Base-by-base conservation (phyloP, 441 rosid genomes). In the Erodium moschatum region DNA sequence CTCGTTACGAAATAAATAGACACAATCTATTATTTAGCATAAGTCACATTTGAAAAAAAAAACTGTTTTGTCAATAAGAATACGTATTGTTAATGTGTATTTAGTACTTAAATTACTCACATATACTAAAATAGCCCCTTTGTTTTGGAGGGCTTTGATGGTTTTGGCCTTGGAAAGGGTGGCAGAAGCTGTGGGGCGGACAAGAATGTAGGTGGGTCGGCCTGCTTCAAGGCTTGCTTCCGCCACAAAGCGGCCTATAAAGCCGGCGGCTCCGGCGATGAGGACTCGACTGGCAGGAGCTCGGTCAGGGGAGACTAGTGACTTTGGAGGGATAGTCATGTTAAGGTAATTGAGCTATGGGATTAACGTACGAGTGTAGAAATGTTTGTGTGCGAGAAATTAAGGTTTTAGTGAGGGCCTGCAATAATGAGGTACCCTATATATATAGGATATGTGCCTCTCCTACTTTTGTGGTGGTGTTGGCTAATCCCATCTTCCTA, bases 201-300 rank as follows among this genome's bases (percentile, higher is more conserved):
- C 50, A 16, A 83, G 77, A 61, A 83, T 9, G 48, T 73, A 83
- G 0, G 86, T 81, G 19, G 81, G 78, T n/a, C 75, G 78, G 19
- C 84, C 83, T 15, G 80, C 50, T 6, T 67, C 75, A 9, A 81
- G 66, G 80, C 86, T 81, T 42, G 82, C 86, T 20, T 79, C 83
- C 0, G 83, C 75, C 54, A 83, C 40, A 19, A 77, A 83, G 60
- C 69, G 80, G 44, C 86, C 86, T 16, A 83, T 81, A 66, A 83
- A 81, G 5, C 86, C 86, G 9, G 80, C 70, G n/a, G 83, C 82
- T 58, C 86, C 84, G 27, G 69, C 73, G 11, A 88, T 46, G 54
- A 88, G 85, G 67, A 85, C 86, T 6, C 84, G 67, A 58, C 83
- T 73, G 21, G 19, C 10, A 38, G 27, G 27, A 48, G 27, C 1